Base-by-base conservation (phyloP, 73 alveolate genomes). In the Stentor coeruleus region DNA sequence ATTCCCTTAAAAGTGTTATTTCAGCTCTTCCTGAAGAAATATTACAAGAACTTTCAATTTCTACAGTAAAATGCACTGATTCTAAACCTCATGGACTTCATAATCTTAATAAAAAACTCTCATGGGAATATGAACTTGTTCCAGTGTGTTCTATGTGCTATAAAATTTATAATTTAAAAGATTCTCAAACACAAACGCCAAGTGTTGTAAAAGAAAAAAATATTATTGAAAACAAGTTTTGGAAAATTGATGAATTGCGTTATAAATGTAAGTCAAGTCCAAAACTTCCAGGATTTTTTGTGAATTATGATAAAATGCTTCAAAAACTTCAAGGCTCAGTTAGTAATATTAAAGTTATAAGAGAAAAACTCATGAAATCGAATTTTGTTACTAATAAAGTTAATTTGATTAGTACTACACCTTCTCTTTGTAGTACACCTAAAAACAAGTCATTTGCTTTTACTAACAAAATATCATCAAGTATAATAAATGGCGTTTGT, bases 111-210 rank as follows among this genome's bases (percentile, higher is more conserved):
- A 49, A 49, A 49, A 49, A 49, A 49, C 66, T 49, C 66, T 49
- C 66, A 6, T 49, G 66, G 66, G 66, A 49, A 49, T 49, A 11
- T 20, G 66, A 49, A 49, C 66, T 49, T 11, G 66, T 49, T 20
- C 66, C 66, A 49, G 66, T 49, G 28, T 49, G 66, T 49, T 6
- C 66, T 11, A 49, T 49, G 66, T 49, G 66, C 66, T 49, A 49
- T 20, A 49, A 49, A 49, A 49, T 49, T 11, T 49, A 49, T 20
- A 20, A 20, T 11, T 20, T 49, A 6, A 49, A 49, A 49, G 66
- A 49, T 49, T 49, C 66, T 20, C 66, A 49, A 49, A 49, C 20
- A 20, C 6, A 49, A 49, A 49, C 66, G 28, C 20, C 66, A 49
- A 49, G 20, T 49, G 66, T 49, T 6, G 28, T 49, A 20, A 49